Evolutionary conservation across 768 basidiomycete genomes (phyloP).

Genomic region (Myochromella boudieri): DNA sequence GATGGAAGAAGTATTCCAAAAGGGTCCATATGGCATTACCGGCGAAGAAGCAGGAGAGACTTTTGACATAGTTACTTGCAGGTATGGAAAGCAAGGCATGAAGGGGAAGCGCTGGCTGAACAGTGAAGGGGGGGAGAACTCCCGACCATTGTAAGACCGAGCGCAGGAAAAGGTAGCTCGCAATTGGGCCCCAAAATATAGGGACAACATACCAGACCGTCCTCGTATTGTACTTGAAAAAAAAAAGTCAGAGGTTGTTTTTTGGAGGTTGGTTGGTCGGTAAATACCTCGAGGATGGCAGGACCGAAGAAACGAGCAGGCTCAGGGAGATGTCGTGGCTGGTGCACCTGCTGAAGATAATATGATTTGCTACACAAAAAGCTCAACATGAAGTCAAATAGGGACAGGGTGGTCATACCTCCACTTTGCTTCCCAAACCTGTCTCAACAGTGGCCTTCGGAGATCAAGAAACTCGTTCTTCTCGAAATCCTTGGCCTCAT

Average conservation of each 20-base stretch:
- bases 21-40: slow-evolving; percentile 95
- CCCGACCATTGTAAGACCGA: slow-evolving; percentile 81
- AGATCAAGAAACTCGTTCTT: slow-evolving; percentile 93
- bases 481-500: slow-evolving; percentile 76
- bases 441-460: slow-evolving; percentile 75
- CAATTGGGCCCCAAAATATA: slow-evolving; percentile 86
- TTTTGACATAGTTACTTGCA: slow-evolving; percentile 48
- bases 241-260: neutral
- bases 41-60: slow-evolving; percentile 67
- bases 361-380: slow-evolving; percentile 72
- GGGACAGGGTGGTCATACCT: slow-evolving; percentile 43
- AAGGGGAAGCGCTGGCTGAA: slow-evolving; percentile 56
- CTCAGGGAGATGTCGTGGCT: slow-evolving; percentile 83
- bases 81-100: slow-evolving; percentile 48
- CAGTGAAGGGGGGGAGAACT: slow-evolving; percentile 63
- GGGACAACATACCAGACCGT: slow-evolving; percentile 96
- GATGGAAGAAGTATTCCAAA: slow-evolving; percentile 89
- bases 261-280: neutral
- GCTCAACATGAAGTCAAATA: neutral
- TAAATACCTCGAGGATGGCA: slow-evolving; percentile 70
- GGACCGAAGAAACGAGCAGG: slow-evolving; percentile 89
- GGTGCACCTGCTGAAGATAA: slow-evolving; percentile 95
- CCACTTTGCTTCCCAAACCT: slow-evolving; percentile 88
- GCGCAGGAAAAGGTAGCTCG: slow-evolving; percentile 74
- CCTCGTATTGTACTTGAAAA: slow-evolving; percentile 66